Base-by-base conservation (phyloP, 768 basidiomycete genomes). In the Collybiopsis confluens region DNA sequence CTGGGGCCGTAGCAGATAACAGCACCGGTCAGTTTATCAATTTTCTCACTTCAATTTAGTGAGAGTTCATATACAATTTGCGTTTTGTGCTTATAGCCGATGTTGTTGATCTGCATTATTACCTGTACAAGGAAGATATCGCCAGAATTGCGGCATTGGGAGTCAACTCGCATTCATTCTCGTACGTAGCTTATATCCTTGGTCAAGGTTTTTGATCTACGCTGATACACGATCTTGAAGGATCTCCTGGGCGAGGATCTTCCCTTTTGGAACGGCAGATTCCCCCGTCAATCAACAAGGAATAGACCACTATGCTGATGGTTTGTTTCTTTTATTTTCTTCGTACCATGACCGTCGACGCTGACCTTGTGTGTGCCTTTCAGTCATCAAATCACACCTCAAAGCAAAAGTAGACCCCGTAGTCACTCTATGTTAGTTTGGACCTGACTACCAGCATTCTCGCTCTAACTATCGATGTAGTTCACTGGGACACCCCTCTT, bases 161-260 rank as follows among this genome's bases (percentile, higher is more conserved):
- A 23, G 63, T 78, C 20, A 82, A 77, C 55, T 75, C 75, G 3
- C 76, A 79, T 60, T 79, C 77, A 5, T 76, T 81, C 58, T 79
- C 77, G 77, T 78, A 54, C 53, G 36, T 30, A 33, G 2, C 16
- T 40, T 11, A 6, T 10, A 16, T 37, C 20, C 35, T 38, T 35
- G 35, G n/a, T n/a, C n/a, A n/a, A n/a, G n/a, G n/a, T n/a, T 10
- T 37, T 37, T 37, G 11, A 37, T 37, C 36, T 10, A n/a, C n/a
- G n/a, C 36, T 37, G 36, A 37, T 10, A 37, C 11, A 37, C 10
- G n/a, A 37, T 18, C 16, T n/a, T n/a, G n/a, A n/a, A 78, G 77
- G 1, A 70, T 80, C 27, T 76, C 76, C 4, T 81, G 79, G 79
- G 71, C 76, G 4, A 65, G 80, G 44, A 74, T 80, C 48, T 73